Percentiles rank a stretch among this genome's conserved stretches.
These are phyloP conservation scores for Crithidia expoeki DNA, from an alignment of 208 protist genomes.

Conservation along the genomic window DNA sequence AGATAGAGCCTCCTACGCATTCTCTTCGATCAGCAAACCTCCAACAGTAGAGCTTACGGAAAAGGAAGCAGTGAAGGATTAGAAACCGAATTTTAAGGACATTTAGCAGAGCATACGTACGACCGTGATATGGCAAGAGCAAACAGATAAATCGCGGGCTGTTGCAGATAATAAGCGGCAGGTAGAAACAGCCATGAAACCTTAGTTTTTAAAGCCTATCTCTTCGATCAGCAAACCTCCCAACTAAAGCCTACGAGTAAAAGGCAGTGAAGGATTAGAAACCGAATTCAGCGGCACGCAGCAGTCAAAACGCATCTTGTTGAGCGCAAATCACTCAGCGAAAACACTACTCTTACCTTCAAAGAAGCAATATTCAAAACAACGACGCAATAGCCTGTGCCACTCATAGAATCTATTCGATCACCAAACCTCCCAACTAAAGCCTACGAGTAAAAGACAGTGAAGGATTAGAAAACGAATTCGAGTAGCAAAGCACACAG, in stretches of 20 bases:
- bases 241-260: conserved; percentile 24
- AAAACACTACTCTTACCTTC: no score
- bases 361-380: no score
- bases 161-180: no score
- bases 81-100: conserved; percentile 37
- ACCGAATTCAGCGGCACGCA: conserved; percentile 27
- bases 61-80: conserved; percentile 33
- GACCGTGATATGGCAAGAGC: no score
- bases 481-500: background rate
- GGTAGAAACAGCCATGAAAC: no score
- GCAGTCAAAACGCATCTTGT: no score
- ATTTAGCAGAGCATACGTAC: background rate
- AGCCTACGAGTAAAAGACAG: conserved; percentile 20
- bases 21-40: conserved; percentile 60
- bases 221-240: conserved; percentile 57
- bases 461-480: conserved; percentile 53
- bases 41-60: conserved; percentile 23
- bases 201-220: background rate
- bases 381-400: no score
- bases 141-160: background rate
- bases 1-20: no score
- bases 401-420: conserved; percentile 42
- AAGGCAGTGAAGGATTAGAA: conserved; percentile 41
- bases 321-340: background rate
- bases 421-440: conserved; percentile 41